A percentile compares a stretch with the other conserved stretches of the same genome.
Conservation (phyloP, 1,284 basidiomycete genomes). For the Agaricales sp. region DNA sequence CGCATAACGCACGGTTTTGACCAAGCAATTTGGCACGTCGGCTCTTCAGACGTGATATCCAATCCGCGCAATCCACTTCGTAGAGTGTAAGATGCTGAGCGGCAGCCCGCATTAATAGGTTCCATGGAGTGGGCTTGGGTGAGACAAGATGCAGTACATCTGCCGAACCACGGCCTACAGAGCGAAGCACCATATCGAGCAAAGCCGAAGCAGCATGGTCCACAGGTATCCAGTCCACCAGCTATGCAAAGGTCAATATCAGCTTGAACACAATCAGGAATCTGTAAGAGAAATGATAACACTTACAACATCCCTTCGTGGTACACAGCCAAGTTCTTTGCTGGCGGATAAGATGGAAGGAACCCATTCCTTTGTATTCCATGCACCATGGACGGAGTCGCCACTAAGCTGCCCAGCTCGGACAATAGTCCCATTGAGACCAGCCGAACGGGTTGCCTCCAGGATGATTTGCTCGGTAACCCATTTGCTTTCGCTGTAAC, state of each 20-base stretch:
- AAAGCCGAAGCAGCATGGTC: slow-evolving; percentile 19
- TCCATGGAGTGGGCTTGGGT: slow-evolving; percentile 9
- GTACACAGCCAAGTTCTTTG: slow-evolving; percentile 16
- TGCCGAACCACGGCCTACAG: slow-evolving; percentile 2
- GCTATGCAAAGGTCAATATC: background rate
- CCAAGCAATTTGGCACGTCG: no score
- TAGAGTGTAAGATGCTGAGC: no score
- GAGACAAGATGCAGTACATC: slow-evolving; percentile 12
- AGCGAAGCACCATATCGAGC: slow-evolving; percentile 19
- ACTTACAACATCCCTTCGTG: slow-evolving; percentile 15
- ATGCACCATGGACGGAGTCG: slow-evolving; percentile 18
- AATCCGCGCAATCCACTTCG: no score
- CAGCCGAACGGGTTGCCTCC: slow-evolving; percentile 13
- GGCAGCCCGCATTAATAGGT: no score
- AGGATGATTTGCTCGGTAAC: slow-evolving; percentile 28
- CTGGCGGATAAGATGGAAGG: slow-evolving; percentile 18
- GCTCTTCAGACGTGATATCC: no score
- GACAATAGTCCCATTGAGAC: slow-evolving; percentile 18
- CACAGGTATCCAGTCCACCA: slow-evolving; percentile 23
- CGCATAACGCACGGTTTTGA: no score
- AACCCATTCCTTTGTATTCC: slow-evolving; percentile 25
- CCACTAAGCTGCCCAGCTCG: slow-evolving; percentile 31
- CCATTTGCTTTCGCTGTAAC: slow-evolving; percentile 34
- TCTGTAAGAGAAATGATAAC: background rate
- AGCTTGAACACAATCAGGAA: background rate